Conservation (phyloP, 192 early-diverging fungal species). For the Neocallimastix lanati region DNA sequence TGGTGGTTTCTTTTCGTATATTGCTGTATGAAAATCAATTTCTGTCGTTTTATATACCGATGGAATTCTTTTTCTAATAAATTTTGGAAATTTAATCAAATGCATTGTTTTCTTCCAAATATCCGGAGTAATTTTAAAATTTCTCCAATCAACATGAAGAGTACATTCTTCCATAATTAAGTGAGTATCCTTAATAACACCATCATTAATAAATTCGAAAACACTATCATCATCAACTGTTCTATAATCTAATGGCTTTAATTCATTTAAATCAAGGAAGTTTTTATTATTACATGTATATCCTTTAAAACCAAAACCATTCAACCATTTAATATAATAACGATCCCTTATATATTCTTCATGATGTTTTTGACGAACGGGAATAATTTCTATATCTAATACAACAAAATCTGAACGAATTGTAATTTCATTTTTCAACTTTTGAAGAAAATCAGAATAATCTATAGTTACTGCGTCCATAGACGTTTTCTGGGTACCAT, state of each 20-base stretch:
- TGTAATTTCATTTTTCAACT: background rate
- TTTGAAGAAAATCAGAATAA: background rate
- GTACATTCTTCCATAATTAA: background rate
- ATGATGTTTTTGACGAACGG: background rate
- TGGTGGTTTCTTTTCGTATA: background rate
- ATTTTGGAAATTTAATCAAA: background rate
- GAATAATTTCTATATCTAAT: background rate
- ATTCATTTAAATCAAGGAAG: background rate
- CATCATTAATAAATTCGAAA: background rate
- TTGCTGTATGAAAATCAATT: background rate
- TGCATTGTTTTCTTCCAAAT: background rate
- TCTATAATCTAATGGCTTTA: background rate
- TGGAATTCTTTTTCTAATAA: background rate
- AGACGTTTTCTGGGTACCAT: background rate
- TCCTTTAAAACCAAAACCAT: too few relatives aligned
- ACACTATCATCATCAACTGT: background rate
- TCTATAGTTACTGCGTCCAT: background rate
- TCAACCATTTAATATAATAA: background rate
- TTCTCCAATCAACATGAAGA: background rate
- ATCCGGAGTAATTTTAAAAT: background rate
- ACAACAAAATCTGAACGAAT: background rate
- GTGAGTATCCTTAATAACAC: background rate
- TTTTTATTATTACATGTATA: background rate
- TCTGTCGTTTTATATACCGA: background rate
- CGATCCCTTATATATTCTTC: background rate